These are phyloP conservation scores for Gnomoniopsis sp. DNA, from an alignment of 2,329 filamentous ascomycete species.

Conservation along the genomic window DNA sequence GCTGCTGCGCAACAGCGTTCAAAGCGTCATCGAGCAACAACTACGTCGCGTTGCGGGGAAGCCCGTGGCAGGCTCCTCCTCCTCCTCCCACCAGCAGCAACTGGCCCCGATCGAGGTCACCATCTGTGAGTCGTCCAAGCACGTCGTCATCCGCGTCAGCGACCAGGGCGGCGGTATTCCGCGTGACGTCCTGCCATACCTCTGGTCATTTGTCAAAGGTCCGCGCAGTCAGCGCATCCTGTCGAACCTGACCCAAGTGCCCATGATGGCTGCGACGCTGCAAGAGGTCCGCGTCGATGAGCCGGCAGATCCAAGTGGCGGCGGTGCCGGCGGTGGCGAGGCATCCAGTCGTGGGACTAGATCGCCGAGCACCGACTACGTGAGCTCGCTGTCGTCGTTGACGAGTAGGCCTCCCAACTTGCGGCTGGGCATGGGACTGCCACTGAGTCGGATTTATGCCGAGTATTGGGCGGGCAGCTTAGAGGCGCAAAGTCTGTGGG, in stretches of 20 bases:
- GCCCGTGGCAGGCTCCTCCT: conserved; percentile 14
- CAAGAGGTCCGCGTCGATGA: conserved; percentile 68
- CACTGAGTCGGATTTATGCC: conserved; percentile 90
- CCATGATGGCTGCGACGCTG: conserved; percentile 88
- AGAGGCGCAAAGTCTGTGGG: conserved; percentile 87
- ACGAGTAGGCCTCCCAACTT: conserved; percentile 82
- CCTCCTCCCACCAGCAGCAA: too few relatives aligned
- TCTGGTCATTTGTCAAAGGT: conserved; percentile 97
- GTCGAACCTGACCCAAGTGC: conserved; percentile 82
- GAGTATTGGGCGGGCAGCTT: conserved; percentile 97
- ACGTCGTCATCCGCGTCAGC: conserved; percentile 94
- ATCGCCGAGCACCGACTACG: conserved; percentile 30
- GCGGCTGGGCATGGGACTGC: conserved; percentile 86
- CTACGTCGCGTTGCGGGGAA: conserved; percentile 31
- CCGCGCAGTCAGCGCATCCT: conserved; percentile 73
- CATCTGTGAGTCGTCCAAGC: conserved; percentile 88
- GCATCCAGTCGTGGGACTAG: neutral
- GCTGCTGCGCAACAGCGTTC: conserved; percentile 89
- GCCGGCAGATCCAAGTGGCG: conserved; percentile 21
- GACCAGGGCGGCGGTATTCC: conserved; percentile 93
- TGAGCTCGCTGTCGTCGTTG: conserved; percentile 73
- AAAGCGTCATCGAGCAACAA: conserved; percentile 80
- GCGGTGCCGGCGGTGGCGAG: neutral
- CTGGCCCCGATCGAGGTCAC: conserved; percentile 89
- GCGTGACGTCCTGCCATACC: conserved; percentile 76